Base-by-base conservation (phyloP, 2,329 filamentous ascomycete species). In the Phaeosphaeria sp. region DNA sequence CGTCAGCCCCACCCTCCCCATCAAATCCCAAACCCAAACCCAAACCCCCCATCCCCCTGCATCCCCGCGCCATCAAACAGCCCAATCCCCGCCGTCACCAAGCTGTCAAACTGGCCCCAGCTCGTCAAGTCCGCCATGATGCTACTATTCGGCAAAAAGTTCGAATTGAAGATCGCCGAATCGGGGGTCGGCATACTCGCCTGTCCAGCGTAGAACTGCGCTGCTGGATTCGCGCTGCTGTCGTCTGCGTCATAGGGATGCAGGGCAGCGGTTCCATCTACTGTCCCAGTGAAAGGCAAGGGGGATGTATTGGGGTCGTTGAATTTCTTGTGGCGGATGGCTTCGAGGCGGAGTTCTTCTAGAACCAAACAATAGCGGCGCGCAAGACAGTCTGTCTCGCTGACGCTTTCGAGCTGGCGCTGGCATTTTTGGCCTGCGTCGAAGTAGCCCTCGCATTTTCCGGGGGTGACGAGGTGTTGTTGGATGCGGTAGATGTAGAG, bases 401-500 rank as follows among this genome's bases (percentile, higher is more conserved):
- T 68, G 7, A 77, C 68, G 8, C 61, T 66, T 33, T 71, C 63
- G 1, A 76, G 55, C 40, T 76, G 73, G 2, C 63, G 60, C 76
- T 84, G 24, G 76, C 82, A 40, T 75, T 82, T 62, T 79, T 79
- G 49, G 62, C 73, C 40, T 64, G 75, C 40, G 70, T 79, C 9
- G 75, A 86, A 78, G 57, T 82, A 80, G 0, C 65, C 72, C 42
- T 84, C 82, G 51, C 83, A 84, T 33, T 72, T 71, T n/a, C 82
- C 79, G 1, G 83, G 81, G 4, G 80, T 66, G 9, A 77, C 64
- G 27, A 82, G 71, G 3, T 83, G 69, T 30, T 77, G 77, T 62
- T 84, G 82, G 17, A 86, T 85, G 45, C 82, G 75, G 75, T 82
- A 84, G 2, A 86, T 80, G 55, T 86, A 86, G 0, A 84, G 72